Evolutionary conservation across 306 rosid species (phyloP).

Genomic region (Canavalia gladiata): DNA sequence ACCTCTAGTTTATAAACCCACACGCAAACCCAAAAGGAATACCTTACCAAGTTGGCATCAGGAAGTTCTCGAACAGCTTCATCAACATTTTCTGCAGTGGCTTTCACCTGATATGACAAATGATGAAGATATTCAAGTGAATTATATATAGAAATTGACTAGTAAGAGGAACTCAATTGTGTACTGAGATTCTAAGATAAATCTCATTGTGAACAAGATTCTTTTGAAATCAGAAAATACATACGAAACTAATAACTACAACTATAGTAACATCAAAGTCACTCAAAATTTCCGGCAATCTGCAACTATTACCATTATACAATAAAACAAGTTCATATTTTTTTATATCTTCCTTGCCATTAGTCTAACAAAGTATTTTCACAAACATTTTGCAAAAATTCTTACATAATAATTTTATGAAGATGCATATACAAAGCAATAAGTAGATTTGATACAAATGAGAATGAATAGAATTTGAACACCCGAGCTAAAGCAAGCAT

Average conservation of each 20-base stretch:
- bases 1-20: slow-evolving; percentile 35
- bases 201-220: slow-evolving; percentile 5
- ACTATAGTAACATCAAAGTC: background rate
- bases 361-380: slow-evolving; percentile 2
- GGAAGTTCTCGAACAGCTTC: slow-evolving; percentile 99
- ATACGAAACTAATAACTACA: background rate
- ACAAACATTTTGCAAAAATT: background rate
- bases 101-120: slow-evolving; percentile 72
- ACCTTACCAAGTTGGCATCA: slow-evolving; percentile 98
- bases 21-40: slow-evolving; percentile 57
- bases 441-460: background rate
- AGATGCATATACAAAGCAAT: background rate
- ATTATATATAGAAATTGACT: background rate
- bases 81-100: slow-evolving; percentile 86
- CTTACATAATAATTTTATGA: background rate
- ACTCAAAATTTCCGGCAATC: background rate
- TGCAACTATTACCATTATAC: background rate
- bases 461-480: slow-evolving; percentile 4
- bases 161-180: background rate
- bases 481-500: background rate
- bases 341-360: background rate
- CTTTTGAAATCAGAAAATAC: background rate
- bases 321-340: slow-evolving; percentile 10
- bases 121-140: slow-evolving; percentile 31
- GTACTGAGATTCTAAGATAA: slow-evolving; percentile 2